Percentiles rank a stretch among this genome's conserved stretches.
Conservation (phyloP, 495 filamentous ascomycete genomes). For the Aspergillus affinis region DNA sequence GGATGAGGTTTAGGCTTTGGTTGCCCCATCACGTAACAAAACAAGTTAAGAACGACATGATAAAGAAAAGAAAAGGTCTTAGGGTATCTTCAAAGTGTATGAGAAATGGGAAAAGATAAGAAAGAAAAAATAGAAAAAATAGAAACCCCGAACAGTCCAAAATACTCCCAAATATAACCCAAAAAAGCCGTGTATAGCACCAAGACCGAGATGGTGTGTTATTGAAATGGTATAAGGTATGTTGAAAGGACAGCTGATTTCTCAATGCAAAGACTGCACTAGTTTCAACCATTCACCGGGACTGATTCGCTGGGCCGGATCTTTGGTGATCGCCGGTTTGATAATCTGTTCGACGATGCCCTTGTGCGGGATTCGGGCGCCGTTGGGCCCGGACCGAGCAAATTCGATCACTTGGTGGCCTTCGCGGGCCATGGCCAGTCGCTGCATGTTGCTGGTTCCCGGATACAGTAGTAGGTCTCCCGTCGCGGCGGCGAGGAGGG, state of each 20-base stretch:
- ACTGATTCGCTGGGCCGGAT: conserved; percentile 35
- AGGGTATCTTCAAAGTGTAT: conserved; percentile 4
- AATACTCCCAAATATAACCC: background rate
- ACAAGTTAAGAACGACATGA: background rate
- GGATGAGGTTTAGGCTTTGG: too few relatives aligned
- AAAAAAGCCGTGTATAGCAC: background rate
- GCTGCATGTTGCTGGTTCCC: conserved; percentile 41
- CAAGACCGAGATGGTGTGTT: background rate
- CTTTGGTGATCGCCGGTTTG: conserved; percentile 42
- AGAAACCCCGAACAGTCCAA: conserved; percentile 9
- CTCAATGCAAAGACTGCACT: conserved; percentile 6
- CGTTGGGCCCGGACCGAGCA: conserved; percentile 39
- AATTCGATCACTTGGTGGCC: conserved; percentile 50
- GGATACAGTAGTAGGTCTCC: conserved; percentile 54
- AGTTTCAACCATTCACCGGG: conserved; percentile 37
- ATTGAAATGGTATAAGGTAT: background rate
- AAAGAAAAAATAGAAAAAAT: conserved; percentile 8
- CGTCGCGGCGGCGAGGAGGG: conserved; percentile 54
- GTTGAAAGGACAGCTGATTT: background rate
- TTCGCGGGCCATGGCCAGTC: conserved; percentile 48
- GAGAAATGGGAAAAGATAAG: conserved; percentile 8
- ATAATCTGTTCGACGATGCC: conserved; percentile 46
- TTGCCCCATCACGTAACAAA: background rate
- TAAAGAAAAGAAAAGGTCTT: background rate
- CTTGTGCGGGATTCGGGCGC: conserved; percentile 40